Percentiles rank a stretch among this genome's conserved stretches.
Evolutionary conservation across 495 filamentous ascomycete genomes (phyloP).

Genomic region (Platismatia glauca): DNA sequence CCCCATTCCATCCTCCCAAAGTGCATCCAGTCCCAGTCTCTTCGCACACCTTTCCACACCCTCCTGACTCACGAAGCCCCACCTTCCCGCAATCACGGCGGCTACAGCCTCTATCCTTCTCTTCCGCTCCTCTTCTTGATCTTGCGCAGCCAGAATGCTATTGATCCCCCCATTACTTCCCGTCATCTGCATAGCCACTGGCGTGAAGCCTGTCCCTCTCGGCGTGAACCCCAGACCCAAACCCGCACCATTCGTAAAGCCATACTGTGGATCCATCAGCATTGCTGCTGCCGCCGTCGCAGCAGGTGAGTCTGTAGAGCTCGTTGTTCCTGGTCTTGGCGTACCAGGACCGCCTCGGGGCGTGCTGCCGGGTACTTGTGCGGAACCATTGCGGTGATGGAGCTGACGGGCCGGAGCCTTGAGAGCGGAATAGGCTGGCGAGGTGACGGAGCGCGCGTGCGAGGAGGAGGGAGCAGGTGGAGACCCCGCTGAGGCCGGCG

Average conservation of each 20-base stretch:
- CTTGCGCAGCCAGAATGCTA: constrained; percentile 12
- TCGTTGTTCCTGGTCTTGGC: constrained; percentile 10
- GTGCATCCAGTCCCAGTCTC: constrained; percentile 62
- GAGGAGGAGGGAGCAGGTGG: constrained; percentile 12
- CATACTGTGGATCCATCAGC: constrained; percentile 13
- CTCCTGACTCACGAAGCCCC: constrained; percentile 62
- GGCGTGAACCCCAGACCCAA: constrained; percentile 6
- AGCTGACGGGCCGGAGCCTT: constrained; percentile 82
- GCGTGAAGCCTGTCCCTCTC: constrained; percentile 1
- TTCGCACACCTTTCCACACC: constrained; percentile 69
- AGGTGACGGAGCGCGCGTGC: constrained; percentile 17
- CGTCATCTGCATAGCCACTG: constrained; percentile 13
- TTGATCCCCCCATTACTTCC: constrained; percentile 8
- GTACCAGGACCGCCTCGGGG: constrained; percentile 1
- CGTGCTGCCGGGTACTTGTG: constrained; percentile 9
- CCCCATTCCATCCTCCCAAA: constrained; percentile 53
- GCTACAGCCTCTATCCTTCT: constrained; percentile 43
- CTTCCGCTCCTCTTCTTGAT: constrained; percentile 45
- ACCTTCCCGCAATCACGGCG: constrained; percentile 32
- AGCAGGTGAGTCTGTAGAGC: constrained; percentile 7
- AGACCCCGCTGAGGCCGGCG: constrained; percentile 12
- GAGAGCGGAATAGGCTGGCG: constrained; percentile 21
- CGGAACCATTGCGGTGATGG: constrained; percentile 51
- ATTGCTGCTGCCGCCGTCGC: constrained; percentile 10
- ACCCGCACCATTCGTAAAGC: neutral